Conservation (phyloP, 2,329 filamentous ascomycete genomes). For the Neophaeococcomyces mojaviensis region DNA sequence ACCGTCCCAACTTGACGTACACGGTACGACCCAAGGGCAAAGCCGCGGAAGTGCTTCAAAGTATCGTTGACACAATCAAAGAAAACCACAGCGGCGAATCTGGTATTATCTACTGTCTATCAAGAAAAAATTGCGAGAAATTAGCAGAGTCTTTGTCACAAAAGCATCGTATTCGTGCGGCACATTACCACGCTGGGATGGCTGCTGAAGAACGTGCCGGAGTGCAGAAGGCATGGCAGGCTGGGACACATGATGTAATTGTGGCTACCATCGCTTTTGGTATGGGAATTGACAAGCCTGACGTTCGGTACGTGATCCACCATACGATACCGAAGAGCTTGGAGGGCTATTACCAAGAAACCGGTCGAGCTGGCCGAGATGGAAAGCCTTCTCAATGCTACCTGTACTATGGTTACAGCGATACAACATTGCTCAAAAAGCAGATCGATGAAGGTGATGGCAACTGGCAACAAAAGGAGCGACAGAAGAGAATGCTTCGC, state of each 20-base stretch:
- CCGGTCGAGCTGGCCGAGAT: slow-evolving; percentile 86
- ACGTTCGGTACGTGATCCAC: slow-evolving; percentile 95
- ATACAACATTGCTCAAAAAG: slow-evolving; percentile 63
- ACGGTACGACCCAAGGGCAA: slow-evolving; percentile 69
- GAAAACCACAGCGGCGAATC: slow-evolving; percentile 62
- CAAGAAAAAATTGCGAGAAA: slow-evolving; percentile 72
- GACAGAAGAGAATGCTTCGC: slow-evolving; percentile 77
- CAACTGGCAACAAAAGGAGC: slow-evolving; percentile 68
- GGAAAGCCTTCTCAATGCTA: slow-evolving; percentile 82
- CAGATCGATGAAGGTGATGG: slow-evolving; percentile 81
- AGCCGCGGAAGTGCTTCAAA: slow-evolving; percentile 45
- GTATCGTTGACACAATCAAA: slow-evolving; percentile 56
- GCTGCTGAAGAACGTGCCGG: slow-evolving; percentile 57
- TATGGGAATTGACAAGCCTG: slow-evolving; percentile 98
- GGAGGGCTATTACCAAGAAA: slow-evolving; percentile 98
- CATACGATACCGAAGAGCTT: slow-evolving; percentile 87
- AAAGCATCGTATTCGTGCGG: slow-evolving; percentile 60
- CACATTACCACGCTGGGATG: slow-evolving; percentile 82
- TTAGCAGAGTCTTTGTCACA: slow-evolving; percentile 62
- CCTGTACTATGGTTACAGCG: slow-evolving; percentile 76
- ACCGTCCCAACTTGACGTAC: slow-evolving; percentile 89
- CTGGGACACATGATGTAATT: slow-evolving; percentile 71
- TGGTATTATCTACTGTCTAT: slow-evolving; percentile 90
- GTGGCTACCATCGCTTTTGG: slow-evolving; percentile 98
- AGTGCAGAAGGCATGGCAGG: slow-evolving; percentile 78